A percentile compares a stretch with the other conserved stretches of the same genome.
Evolutionary conservation across 2,329 filamentous ascomycete genomes (phyloP).

Genomic region (Aureobasidium musti): DNA sequence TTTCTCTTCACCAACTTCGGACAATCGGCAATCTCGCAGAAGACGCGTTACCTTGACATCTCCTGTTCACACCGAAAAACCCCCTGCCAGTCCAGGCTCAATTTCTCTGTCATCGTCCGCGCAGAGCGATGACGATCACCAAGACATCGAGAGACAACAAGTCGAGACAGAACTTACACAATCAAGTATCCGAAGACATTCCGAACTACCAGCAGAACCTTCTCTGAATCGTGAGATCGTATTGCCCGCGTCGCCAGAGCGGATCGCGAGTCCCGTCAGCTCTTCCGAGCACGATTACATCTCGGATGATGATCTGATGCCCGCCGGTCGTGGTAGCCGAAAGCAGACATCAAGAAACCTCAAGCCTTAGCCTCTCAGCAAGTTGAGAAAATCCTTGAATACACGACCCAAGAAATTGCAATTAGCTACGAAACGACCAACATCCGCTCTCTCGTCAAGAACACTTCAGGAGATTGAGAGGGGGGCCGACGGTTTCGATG

Average conservation of each 20-base stretch:
- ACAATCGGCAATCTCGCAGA: background rate
- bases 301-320: background rate
- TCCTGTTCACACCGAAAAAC: background rate
- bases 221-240: background rate
- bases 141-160: background rate
- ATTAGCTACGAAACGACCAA: background rate
- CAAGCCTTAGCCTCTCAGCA: background rate
- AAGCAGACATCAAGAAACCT: background rate
- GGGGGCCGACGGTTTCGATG: slow-evolving; percentile 6
- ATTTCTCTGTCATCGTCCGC: background rate
- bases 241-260: background rate
- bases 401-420: background rate
- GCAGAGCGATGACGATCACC: background rate
- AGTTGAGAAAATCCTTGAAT: slow-evolving; percentile 6
- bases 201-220: too few species aligned
- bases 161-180: background rate
- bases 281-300: slow-evolving; percentile 16
- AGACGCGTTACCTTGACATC: slow-evolving; percentile 20
- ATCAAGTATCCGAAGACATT: background rate
- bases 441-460: background rate
- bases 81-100: background rate
- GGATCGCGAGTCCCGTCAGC: background rate
- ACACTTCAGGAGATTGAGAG: background rate
- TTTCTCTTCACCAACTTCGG: background rate
- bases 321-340: too few species aligned